Conservation (phyloP, 2,329 filamentous ascomycete species). For the Cyphellophora europaea region DNA sequence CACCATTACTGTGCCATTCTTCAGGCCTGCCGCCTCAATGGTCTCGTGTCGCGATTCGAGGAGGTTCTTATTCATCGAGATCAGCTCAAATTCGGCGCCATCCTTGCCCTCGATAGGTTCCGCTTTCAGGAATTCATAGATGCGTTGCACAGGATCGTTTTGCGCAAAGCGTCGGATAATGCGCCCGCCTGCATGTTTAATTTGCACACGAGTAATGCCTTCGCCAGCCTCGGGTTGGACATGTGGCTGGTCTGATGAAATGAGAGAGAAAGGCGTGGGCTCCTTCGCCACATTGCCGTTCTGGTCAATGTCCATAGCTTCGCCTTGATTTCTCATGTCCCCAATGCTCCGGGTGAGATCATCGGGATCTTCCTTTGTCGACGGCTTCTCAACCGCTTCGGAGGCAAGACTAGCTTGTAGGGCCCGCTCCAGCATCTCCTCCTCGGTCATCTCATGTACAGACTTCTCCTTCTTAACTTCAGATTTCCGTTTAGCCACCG, state of each 20-base stretch:
- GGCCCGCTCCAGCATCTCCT: slow-evolving; percentile 94
- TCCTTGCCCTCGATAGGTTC: slow-evolving; percentile 72
- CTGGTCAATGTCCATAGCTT: slow-evolving; percentile 29
- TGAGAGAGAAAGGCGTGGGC: slow-evolving; percentile 52
- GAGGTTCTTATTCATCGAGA: slow-evolving; percentile 77
- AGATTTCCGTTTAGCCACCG: slow-evolving; percentile 68
- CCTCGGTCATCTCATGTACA: slow-evolving; percentile 84
- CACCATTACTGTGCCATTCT: slow-evolving; percentile 92
- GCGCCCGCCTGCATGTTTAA: slow-evolving; percentile 74
- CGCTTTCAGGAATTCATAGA: slow-evolving; percentile 96
- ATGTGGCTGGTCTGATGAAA: slow-evolving; percentile 65
- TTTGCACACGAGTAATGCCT: slow-evolving; percentile 80
- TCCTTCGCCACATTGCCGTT: slow-evolving; percentile 21
- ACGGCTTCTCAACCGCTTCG: slow-evolving; percentile 24
- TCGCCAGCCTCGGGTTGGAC: slow-evolving; percentile 65
- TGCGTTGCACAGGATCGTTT: slow-evolving; percentile 64
- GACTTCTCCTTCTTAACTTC: slow-evolving; percentile 62
- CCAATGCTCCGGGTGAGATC: slow-evolving; percentile 63
- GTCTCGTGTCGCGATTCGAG: slow-evolving; percentile 64
- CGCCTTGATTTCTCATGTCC: slow-evolving; percentile 40
- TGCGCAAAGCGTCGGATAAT: slow-evolving; percentile 79
- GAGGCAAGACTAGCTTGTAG: slow-evolving; percentile 75
- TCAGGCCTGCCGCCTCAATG: slow-evolving; percentile 73
- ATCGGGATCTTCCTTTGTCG: slow-evolving; percentile 66
- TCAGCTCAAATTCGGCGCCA: slow-evolving; percentile 75